These are phyloP conservation scores for Juncus inflexus DNA, from an alignment of 176 grass and related monocot genomes.

Conservation along the genomic window DNA sequence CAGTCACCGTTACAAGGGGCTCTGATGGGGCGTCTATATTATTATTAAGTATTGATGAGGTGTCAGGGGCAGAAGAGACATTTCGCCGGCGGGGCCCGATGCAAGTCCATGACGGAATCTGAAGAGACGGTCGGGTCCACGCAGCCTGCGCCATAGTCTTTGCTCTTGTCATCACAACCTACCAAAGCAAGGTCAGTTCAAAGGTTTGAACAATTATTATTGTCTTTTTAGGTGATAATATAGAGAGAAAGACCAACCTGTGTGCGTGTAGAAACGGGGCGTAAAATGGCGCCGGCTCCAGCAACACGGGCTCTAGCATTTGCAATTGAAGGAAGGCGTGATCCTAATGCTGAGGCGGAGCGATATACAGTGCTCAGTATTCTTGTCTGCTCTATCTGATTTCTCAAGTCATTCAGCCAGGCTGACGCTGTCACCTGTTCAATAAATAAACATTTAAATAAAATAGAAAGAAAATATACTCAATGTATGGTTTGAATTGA, in stretches of 20 bases:
- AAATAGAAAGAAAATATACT: too few species aligned
- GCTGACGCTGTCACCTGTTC: constrained; percentile 88
- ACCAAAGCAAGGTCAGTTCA: constrained; percentile 18
- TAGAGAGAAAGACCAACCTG: constrained; percentile 48
- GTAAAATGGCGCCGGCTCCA: constrained; percentile 88
- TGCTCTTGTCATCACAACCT: constrained; percentile 94
- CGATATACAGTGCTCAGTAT: constrained; percentile 94
- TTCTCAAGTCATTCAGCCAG: constrained; percentile 89
- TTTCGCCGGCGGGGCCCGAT: constrained; percentile 71
- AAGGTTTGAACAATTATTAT: constrained; percentile 10
- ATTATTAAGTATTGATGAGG: constrained; percentile 36
- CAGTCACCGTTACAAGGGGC: constrained; percentile 37
- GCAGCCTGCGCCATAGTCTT: constrained; percentile 82
- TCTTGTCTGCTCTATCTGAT: constrained; percentile 91
- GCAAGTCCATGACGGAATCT: constrained; percentile 88
- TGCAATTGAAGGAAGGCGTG: constrained; percentile 85
- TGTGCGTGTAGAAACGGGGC: constrained; percentile 82
- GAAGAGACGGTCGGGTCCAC: constrained; percentile 59
- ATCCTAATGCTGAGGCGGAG: constrained; percentile 88
- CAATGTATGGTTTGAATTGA: background rate
- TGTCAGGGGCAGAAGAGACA: constrained; percentile 37
- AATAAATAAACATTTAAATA: background rate
- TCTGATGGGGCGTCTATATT: constrained; percentile 28
- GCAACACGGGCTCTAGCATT: constrained; percentile 93
- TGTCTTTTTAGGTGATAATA: constrained; percentile 1